A percentile compares a stretch with the other conserved stretches of the same genome.
Evolutionary conservation across 2,329 filamentous ascomycete species (phyloP).

Genomic region (Hirsutella rhossiliensis): DNA sequence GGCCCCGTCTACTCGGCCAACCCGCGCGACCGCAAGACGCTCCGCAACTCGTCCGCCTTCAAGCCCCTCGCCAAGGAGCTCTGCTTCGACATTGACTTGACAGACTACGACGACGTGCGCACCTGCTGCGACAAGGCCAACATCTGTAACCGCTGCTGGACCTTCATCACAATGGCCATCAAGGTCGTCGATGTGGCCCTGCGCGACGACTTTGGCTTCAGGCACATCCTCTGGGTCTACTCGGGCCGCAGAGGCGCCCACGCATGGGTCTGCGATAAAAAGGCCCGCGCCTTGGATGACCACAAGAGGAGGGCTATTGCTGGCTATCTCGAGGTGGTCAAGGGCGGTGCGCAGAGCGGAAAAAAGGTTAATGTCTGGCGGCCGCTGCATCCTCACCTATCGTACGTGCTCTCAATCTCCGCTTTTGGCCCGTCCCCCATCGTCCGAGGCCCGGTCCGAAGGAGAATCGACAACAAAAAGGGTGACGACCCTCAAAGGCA

Average conservation of each 20-base stretch:
- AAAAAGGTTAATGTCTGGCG: slow-evolving; percentile 78
- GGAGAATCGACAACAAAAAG: too few species aligned
- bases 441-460: too few species aligned
- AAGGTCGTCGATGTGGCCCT: slow-evolving; percentile 82
- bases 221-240: slow-evolving; percentile 97
- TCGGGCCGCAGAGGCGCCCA: slow-evolving; percentile 92
- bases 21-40: slow-evolving; percentile 80
- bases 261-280: slow-evolving; percentile 94
- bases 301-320: slow-evolving; percentile 74
- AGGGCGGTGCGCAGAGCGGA: slow-evolving; percentile 71
- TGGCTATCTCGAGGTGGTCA: slow-evolving; percentile 82
- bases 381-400: slow-evolving; percentile 81
- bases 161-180: slow-evolving; percentile 96
- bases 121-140: slow-evolving; percentile 91
- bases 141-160: slow-evolving; percentile 91
- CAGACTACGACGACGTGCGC: slow-evolving; percentile 93
- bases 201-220: slow-evolving; percentile 90
- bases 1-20: slow-evolving; percentile 94
- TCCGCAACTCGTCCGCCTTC: slow-evolving; percentile 72
- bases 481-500: slow-evolving; percentile 5
- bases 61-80: slow-evolving; percentile 84
- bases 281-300: slow-evolving; percentile 75
- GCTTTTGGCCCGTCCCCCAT: too few species aligned
- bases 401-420: slow-evolving; percentile 42
- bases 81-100: slow-evolving; percentile 99